Evolutionary conservation across 73 alveolate genomes (phyloP), one percentile per base, ranked within the genome.

Genomic region (Uronychia binucleata): DNA sequence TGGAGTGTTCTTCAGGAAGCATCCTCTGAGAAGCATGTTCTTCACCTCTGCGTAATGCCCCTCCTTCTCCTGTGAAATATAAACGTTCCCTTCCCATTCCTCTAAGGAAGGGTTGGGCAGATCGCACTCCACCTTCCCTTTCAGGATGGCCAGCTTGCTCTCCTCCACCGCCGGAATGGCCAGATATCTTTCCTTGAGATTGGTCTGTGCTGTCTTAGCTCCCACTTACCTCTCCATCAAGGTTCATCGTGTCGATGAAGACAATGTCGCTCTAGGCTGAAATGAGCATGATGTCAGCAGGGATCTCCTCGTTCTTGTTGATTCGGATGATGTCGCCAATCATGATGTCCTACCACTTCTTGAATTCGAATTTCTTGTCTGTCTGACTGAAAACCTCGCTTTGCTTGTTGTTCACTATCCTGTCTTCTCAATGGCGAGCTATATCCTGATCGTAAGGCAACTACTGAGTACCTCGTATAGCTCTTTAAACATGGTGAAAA

Each of bases 401-500:
- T 30, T 57, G 1, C 75, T 75, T 86, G 33, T 80, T 80, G 33
- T 80, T 86, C 74, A 80, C 80, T 34, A 33, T 46, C 33, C 81
- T 79, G 78, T 86, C 93, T 11, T 76, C 27, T 31, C 30, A 77
- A 74, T 27, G 29, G 32, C 91, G 28, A 11, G 13, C 31, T 13
- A 35, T 35, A 34, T 85, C 91, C 83, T 77, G 29, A 8, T 29
- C 14, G 5, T 27, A 11, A 67, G 34, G 26, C 26, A 11, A 67
- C 5, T 1, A 11, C 29, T 8, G 28, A 34, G 29, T 78, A 46
- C 67, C 32, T 98, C 99, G 29, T 88, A 83, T 29, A 96, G 98
- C 87, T 98, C 99, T 87, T 98, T 98, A 28, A 98, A 80, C 99
- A 97, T 97, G 46, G 99, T 95, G 80, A 97, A 95, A 14, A 93